Base-by-base conservation (phyloP, 768 basidiomycete species). In the Tephrocybe sp. region DNA sequence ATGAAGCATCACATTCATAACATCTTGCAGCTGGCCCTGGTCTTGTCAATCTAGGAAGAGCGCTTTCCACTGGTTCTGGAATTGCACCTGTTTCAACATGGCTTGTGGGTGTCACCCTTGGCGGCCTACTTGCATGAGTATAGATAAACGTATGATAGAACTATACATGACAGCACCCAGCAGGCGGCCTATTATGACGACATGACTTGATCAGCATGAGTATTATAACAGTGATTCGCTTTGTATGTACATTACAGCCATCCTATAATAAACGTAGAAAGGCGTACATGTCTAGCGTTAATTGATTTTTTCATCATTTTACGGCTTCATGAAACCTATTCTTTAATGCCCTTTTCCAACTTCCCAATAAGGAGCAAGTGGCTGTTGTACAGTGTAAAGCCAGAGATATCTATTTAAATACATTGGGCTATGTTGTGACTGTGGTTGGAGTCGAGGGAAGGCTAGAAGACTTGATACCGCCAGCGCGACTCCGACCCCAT, bases 401-500 rank as follows among this genome's bases (percentile, higher is more conserved):
- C 42, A 37, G 43, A 23, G 41, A 45, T 48, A 46, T n/a, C n/a
- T n/a, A n/a, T n/a, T n/a, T 33, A 45, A 45, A 43, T 33, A 54
- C 24, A 42, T 54, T 24, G 39, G 26, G 20, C 47, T 54, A 57
- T 9, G 63, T 49, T 8, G 47, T 52, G n/a, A 65, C 55, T 36
- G 62, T 48, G 8, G 57, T 28, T 4, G 53, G 42, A 30, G 64
- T 34, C 17, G 61, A 38, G 5, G 65, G 57, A 25, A 62, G 50
- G 33, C 60, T 43, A 17, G 72, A 53, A 26, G 63, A 58, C 45
- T 79, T 80, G 2, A 63, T 57, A 20, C 58, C 60, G 52, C 59
- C 60, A 54, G 65, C 69, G 71, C 73, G 81, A 62, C 91, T 86
- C 53, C 94, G 78, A 3, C 96, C 96, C 96, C 96, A 99, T 58